A percentile compares a stretch with the other conserved stretches of the same genome.
These are phyloP conservation scores for Colletotrichum kahawae DNA, from an alignment of 2,329 filamentous ascomycete genomes.

Conservation along the genomic window DNA sequence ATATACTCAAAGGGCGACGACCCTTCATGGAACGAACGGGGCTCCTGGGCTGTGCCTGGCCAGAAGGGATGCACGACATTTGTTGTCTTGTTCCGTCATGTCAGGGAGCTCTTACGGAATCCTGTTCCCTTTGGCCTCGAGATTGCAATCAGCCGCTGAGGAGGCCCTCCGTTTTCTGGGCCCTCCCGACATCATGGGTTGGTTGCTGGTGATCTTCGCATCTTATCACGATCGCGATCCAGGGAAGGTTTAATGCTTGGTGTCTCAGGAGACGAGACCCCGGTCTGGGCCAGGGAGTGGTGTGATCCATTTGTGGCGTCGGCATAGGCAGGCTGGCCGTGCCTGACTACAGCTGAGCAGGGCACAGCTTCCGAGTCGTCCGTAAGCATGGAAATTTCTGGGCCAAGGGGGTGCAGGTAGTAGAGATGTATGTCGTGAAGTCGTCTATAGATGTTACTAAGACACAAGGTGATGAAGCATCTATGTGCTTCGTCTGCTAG, in stretches of 20 bases:
- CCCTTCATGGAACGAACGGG: neutral
- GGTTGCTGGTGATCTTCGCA: neutral
- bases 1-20: neutral
- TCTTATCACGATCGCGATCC: neutral
- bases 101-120: slow-evolving; percentile 5
- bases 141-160: neutral
- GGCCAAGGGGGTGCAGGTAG: neutral
- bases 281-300: neutral
- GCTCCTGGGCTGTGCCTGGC: neutral
- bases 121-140: neutral
- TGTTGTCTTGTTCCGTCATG: slow-evolving; percentile 4
- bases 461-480: neutral
- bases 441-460: neutral
- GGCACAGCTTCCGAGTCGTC: neutral
- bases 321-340: neutral
- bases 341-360: neutral
- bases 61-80: neutral
- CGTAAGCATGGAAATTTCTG: neutral
- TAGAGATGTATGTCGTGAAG: neutral
- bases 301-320: neutral
- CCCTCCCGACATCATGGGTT: neutral
- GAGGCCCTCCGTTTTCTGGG: neutral
- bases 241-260: neutral
- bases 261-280: neutral
- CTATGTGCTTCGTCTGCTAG: neutral